phyloP scores from a whole-genome alignment of 2,329 filamentous ascomycete species.

The Zymoseptoria tritici region DNA sequence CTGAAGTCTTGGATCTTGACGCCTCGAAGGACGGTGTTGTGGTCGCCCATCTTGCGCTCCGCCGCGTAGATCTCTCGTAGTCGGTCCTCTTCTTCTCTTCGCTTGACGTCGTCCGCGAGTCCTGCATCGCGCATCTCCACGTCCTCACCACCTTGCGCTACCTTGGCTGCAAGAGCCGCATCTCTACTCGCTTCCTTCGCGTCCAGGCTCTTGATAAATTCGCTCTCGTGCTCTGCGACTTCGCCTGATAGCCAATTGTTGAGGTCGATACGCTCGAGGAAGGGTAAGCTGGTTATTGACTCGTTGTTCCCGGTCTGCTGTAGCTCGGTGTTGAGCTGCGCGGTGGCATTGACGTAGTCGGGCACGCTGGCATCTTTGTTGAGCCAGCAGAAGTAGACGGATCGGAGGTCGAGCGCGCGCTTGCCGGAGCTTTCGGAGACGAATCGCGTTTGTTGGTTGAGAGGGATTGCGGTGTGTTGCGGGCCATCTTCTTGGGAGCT shows the following conservation, averaged over 20 bases:
- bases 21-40: constrained; percentile 79
- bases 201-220: constrained; percentile 81
- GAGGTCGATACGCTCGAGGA: constrained; percentile 84
- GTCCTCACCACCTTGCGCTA: constrained; percentile 27
- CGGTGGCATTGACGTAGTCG: constrained; percentile 81
- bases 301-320: constrained; percentile 46
- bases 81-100: constrained; percentile 68
- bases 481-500: constrained; percentile 19
- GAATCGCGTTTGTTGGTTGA: constrained; percentile 69
- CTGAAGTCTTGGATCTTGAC: constrained; percentile 91
- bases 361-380: constrained; percentile 86
- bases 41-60: constrained; percentile 85
- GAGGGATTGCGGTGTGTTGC: constrained; percentile 50
- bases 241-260: constrained; percentile 91
- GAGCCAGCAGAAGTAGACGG: constrained; percentile 92
- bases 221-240: constrained; percentile 70
- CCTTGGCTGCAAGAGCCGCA: constrained; percentile 42
- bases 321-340: constrained; percentile 72
- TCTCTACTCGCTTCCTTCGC: constrained; percentile 52
- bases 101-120: constrained; percentile 33
- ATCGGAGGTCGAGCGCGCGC: constrained; percentile 60
- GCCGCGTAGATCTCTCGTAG: constrained; percentile 83
- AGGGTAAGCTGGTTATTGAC: constrained; percentile 78
- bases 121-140: constrained; percentile 36
- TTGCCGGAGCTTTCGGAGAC: constrained; percentile 51